Evolutionary conservation across 225 moss, liverwort and hornwort species (phyloP).

Genomic region (Asterella californica): DNA sequence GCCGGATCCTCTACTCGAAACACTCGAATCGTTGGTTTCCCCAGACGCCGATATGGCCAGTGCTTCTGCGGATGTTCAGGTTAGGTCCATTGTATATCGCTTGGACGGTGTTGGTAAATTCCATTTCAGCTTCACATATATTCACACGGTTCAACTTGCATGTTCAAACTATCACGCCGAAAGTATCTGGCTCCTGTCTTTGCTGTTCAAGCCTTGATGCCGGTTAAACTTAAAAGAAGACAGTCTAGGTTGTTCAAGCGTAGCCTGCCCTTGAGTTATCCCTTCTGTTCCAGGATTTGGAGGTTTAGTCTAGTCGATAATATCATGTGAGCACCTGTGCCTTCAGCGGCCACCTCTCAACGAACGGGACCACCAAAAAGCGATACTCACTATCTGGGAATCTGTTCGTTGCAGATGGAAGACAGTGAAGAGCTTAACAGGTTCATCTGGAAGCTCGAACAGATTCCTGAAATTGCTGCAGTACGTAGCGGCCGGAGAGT

Average conservation of each 20-base stretch:
- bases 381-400: neutral
- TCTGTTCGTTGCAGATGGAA: constrained; percentile 33
- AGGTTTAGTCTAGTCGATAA: too few relatives aligned
- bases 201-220: too few relatives aligned
- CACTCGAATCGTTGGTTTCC: constrained; percentile 60
- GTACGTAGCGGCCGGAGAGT: constrained; percentile 58
- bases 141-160: neutral
- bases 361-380: neutral
- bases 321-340: too few relatives aligned
- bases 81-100: neutral
- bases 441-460: constrained; percentile 47
- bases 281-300: too few relatives aligned
- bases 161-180: neutral
- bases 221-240: too few relatives aligned
- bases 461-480: constrained; percentile 47
- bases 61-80: neutral
- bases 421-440: constrained; percentile 51
- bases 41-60: neutral
- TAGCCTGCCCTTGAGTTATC: too few relatives aligned
- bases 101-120: neutral
- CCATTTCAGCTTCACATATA: neutral
- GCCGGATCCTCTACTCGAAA: constrained; percentile 67
- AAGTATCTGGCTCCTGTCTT: neutral
- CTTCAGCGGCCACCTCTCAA: too few relatives aligned
- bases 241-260: too few relatives aligned